A percentile compares a stretch with the other conserved stretches of the same genome.
phyloP scores from a whole-genome alignment of 441 rosid genomes.

The Pelargonium australe region DNA sequence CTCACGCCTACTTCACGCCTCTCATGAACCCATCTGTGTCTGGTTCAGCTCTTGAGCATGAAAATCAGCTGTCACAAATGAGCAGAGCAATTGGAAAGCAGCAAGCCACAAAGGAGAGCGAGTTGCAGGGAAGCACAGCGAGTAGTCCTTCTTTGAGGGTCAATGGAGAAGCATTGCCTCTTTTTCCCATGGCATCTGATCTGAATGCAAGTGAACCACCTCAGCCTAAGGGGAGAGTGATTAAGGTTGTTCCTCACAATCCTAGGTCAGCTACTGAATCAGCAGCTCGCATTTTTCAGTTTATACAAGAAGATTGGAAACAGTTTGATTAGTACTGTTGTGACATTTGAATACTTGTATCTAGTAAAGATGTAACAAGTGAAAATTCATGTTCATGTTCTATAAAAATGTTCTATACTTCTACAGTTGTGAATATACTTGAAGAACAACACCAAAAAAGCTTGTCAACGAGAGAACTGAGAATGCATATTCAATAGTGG shows the following conservation, averaged over 20 bases:
- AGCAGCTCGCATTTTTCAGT: constrained; percentile 72
- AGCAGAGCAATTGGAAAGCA: constrained; percentile 37
- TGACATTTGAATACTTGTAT: background rate
- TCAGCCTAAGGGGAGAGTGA: constrained; percentile 41
- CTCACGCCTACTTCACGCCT: constrained; percentile 50
- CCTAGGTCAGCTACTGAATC: constrained; percentile 67
- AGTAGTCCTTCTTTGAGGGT: constrained; percentile 38
- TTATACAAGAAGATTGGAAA: constrained; percentile 77
- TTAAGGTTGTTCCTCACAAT: constrained; percentile 81
- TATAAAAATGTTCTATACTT: no score
- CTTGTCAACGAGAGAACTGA: no score
- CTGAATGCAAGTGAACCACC: constrained; percentile 29
- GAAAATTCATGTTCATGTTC: background rate
- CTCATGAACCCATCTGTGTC: constrained; percentile 38
- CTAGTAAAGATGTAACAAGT: background rate
- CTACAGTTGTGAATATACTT: background rate
- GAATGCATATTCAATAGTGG: no score
- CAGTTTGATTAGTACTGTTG: constrained; percentile 30
- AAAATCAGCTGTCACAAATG: constrained; percentile 33
- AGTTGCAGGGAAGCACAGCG: constrained; percentile 52
- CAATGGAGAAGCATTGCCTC: constrained; percentile 40
- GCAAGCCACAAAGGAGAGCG: constrained; percentile 38
- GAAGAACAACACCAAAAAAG: no score
- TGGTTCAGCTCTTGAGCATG: constrained; percentile 39
- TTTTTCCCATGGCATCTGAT: constrained; percentile 42